A percentile compares a stretch with the other conserved stretches of the same genome.
Evolutionary conservation across 805 yeast species (phyloP).

Genomic region (Phaffomyces thermotolerans): DNA sequence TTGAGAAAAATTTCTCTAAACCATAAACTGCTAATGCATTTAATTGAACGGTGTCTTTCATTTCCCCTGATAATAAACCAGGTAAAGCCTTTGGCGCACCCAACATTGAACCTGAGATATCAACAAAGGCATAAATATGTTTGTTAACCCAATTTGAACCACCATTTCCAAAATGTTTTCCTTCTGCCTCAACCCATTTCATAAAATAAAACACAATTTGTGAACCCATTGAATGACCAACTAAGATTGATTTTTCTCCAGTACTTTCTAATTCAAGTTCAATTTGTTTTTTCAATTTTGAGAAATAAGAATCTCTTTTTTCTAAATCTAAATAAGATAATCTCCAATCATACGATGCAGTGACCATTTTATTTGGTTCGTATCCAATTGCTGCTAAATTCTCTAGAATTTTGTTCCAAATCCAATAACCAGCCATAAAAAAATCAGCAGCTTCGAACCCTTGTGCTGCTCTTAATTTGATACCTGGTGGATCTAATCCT

Average conservation of each 20-base stretch:
- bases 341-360: conserved; percentile 97
- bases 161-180: conserved; percentile 80
- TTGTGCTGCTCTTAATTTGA: conserved; percentile 81
- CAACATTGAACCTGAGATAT: conserved; percentile 81
- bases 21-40: conserved; percentile 92
- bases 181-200: conserved; percentile 95
- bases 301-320: conserved; percentile 76
- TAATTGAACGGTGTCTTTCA: conserved; percentile 94
- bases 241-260: conserved; percentile 64
- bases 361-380: conserved; percentile 82
- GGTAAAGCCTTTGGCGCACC: conserved; percentile 95
- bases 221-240: conserved; percentile 96
- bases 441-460: conserved; percentile 97
- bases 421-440: conserved; percentile 97
- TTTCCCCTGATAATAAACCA: conserved; percentile 92
- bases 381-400: conserved; percentile 92
- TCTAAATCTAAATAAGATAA: conserved; percentile 85
- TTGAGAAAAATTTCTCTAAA: conserved; percentile 84
- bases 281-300: conserved; percentile 64
- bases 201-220: conserved; percentile 83
- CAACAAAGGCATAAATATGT: conserved; percentile 72
- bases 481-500: conserved; percentile 85
- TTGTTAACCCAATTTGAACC: conserved; percentile 84
- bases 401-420: conserved; percentile 94
- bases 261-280: conserved; percentile 48